These are phyloP conservation scores for Ceratocystis cacaofunesta DNA, from an alignment of 2,329 filamentous ascomycete genomes.

Conservation along the genomic window DNA sequence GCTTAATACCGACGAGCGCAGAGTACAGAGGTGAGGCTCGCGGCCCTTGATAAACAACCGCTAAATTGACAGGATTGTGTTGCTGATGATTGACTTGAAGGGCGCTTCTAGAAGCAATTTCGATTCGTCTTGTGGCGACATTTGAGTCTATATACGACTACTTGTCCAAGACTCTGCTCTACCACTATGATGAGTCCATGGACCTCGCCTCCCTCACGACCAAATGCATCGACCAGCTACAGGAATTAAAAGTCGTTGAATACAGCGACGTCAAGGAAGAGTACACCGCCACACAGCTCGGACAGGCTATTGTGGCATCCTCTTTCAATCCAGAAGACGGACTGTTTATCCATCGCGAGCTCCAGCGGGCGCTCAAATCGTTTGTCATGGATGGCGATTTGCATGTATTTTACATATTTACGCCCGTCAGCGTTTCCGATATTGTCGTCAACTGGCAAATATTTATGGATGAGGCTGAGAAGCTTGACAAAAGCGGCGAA, in stretches of 20 bases:
- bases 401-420: constrained; percentile 66
- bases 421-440: constrained; percentile 44
- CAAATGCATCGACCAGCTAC: constrained; percentile 44
- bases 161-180: constrained; percentile 51
- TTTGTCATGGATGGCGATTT: constrained; percentile 73
- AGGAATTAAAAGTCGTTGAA: constrained; percentile 39
- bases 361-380: constrained; percentile 49
- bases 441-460: constrained; percentile 54
- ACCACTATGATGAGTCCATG: constrained; percentile 36
- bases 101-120: constrained; percentile 56
- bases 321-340: constrained; percentile 62
- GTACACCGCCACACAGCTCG: constrained; percentile 49
- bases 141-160: constrained; percentile 52
- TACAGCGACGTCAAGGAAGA: constrained; percentile 26
- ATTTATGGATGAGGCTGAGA: constrained; percentile 56
- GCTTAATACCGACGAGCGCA: constrained; percentile 49
- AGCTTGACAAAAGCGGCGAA: constrained; percentile 54
- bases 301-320: constrained; percentile 56
- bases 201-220: constrained; percentile 40
- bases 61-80: not conserved
- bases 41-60: not conserved
- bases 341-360: constrained; percentile 54
- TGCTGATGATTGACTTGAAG: constrained; percentile 26
- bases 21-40: constrained; percentile 43
- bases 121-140: constrained; percentile 51